Evolutionary conservation across 306 rosid species (phyloP), one percentile per base, ranked within the genome.

Genomic region (Datisca glomerata): DNA sequence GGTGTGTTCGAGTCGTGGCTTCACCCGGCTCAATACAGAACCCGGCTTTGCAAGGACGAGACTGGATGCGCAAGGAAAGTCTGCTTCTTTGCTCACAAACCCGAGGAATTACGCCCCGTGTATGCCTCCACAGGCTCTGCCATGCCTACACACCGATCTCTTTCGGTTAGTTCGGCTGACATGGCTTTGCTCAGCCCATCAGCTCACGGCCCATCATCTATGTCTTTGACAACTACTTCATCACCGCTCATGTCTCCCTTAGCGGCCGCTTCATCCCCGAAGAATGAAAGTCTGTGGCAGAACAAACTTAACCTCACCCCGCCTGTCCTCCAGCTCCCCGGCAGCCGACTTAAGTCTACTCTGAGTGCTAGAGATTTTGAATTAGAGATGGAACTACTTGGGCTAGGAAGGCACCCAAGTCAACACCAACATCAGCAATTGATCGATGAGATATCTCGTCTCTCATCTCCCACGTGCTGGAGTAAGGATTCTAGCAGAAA

Each of bases 1-100:
- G 98, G 98, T 37, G 98, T 91, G 35, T 91, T 91, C 0, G 98
- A 91, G 75, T 91, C 98, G 4, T 91, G 98, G 98, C 94, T 91
- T 16, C 98, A 91, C 48, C 98, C 98, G 47, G 96, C 98, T 4
- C 98, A 91, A 32, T 91, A 91, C 63, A 56, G 98, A 47, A 91
- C 98, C 14, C 69, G 98, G 63, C 92, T 91, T 43, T 91, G 98
- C 73, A 91, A 91, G 70, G 98, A 91, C 13, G 98, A 91, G 75
- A 84, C 71, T 38, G 94, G 94, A 22, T 91, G 98, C 65, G 24
- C 47, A 0, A 76, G 98, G 49, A 91, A 91, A 68, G 98, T 91
- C 16, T 91, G 98, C 69, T 91, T 91, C 85, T 91, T 91, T 58
- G 98, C 98, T 57, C 98, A 91, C 74, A 80, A 43, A 51, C 81